Evolutionary conservation across 2,329 filamentous ascomycete species (phyloP), one percentile per base, ranked within the genome.

Genomic region (Curvularia lunata): DNA sequence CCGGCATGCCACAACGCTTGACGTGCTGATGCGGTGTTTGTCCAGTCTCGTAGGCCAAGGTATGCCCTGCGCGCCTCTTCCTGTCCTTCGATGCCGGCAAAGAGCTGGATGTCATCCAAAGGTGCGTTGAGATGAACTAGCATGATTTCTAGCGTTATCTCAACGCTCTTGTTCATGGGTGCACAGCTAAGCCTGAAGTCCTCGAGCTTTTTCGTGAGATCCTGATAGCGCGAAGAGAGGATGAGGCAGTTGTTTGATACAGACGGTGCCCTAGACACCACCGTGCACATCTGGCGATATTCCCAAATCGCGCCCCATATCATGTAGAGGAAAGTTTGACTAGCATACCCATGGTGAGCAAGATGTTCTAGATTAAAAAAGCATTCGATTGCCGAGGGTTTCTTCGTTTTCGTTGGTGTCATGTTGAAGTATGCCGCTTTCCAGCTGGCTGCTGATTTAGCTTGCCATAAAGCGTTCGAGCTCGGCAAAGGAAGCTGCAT

Each of bases 1-100:
- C 86, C 88, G 1, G 89, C 88, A 63, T 88, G 86, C 84, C 85
- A 91, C 0, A 90, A 70, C 9, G 87, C 85, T 59, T 84, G 83
- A 27, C 87, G 81, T 7, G 86, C 83, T 21, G 85, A 82, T 1
- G 77, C 67, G 38, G 80, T 86, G 32, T 80, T 79, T 0, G 81
- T 81, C 87, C 87, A 90, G 25, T 85, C 80, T 56, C 85, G 82
- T 7, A 90, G 77, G 0, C 82, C 77, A 0, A 85, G 83, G 60
- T 86, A 87, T 13, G 86, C 81, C 6, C 82, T 77, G 4, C 84
- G 81, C 4, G 88, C 87, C 68, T 89, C 85, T 32, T 88, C 86
- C 59, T 87, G 84, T 23, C 86, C 87, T 62, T 88, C 87, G 42
- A 88, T 87, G 5, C 88, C 88, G 0, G 86, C 85, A 62, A 90